Base-by-base conservation (phyloP, 768 basidiomycete genomes). In the Lentinula sp. region DNA sequence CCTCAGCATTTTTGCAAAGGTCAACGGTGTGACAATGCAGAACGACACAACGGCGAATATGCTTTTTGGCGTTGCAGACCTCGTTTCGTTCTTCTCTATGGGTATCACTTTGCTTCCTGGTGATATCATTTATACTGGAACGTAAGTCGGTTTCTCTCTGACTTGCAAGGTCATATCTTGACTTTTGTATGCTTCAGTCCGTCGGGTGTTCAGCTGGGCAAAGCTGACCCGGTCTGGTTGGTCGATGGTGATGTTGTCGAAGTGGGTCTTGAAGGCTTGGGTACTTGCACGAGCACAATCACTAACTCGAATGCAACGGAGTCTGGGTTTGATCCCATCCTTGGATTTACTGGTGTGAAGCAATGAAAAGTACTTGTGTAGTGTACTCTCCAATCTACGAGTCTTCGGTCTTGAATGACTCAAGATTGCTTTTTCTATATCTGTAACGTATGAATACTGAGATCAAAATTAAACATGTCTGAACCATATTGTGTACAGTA, bases 1-100 rank as follows among this genome's bases (percentile, higher is more conserved):
- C 1, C 70, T 79, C n/a, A 74, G 72, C 39, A 65, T 79, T 20
- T 77, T 74, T 72, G 76, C 76, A 2, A 77, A 75, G 61, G 76
- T 76, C 56, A 79, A 77, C 52, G 76, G 74, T 0, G 74, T 71
- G 9, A 66, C 68, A 46, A 72, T 66, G 67, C 76, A 77, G 56
- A 77, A 76, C 58, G 73, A 73, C 33, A 76, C 72, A 10, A 77
- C 75, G 1, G 76, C 74, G 18, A 76, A 71, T 58, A 77, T 77
- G 76, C 75, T 78, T 13, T 78, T 77, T 60, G 71, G 71, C 35
- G 76, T 78, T 46, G 73, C 72, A 59, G 67, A 76, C 18, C 67
- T 77, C 1, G 74, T 77, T 20, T 73, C 72, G 7, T 78, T 76
- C 69, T 76, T 79, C 69, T 76, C 74, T 2, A 79, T 79, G 77